Evolutionary conservation across 345 rosid genomes (phyloP), one percentile per base, ranked within the genome.

Genomic region (Eutrema yunnanense): DNA sequence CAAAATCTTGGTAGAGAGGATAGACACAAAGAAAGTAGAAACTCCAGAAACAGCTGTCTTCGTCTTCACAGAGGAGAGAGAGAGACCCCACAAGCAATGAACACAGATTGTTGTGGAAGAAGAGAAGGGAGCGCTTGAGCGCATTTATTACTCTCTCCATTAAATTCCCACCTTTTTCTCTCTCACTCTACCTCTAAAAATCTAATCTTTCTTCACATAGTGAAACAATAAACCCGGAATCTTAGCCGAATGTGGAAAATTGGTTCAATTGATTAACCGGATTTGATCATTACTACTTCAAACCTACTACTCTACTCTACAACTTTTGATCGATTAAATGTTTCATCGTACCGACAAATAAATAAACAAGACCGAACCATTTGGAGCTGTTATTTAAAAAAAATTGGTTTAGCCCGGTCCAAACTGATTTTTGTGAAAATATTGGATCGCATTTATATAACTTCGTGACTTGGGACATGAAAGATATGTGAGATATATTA

Each of bases 31-130:
- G 40, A 75, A 68, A 68, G 61, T 14, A 26, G 57, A 65, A 71
- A 65, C 61, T 33, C 13, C 71, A 62, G 5, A 58, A 77, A 77
- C 80, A 77, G 80, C 80, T 77, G 80, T 71, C 67, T 71, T 57
- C 76, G 65, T 61, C 61, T 63, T 76, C 71, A 48, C 40, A 76
- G 40, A 29, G 58, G 65, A 55, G 55, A 72, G 62, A 44, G 57
- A 57, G 62, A 69, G 75, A 76, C 75, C 80, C 80, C 80, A 76
- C 80, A 57, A 70, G 72, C 32, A 77, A 77, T 77, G 76, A 77
- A 77, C 80, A 71, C 63, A 71, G 67, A 34, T 66, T 48, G 75
- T 76, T 75, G 73, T 54, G 64, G 65, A 69, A 76, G 65, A 69
- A 62, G 79, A 51, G 64, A 68, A 51, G 73, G 14, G 77, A 67